Conservation (phyloP, 805 yeast species). For the Myxozyma monticola region DNA sequence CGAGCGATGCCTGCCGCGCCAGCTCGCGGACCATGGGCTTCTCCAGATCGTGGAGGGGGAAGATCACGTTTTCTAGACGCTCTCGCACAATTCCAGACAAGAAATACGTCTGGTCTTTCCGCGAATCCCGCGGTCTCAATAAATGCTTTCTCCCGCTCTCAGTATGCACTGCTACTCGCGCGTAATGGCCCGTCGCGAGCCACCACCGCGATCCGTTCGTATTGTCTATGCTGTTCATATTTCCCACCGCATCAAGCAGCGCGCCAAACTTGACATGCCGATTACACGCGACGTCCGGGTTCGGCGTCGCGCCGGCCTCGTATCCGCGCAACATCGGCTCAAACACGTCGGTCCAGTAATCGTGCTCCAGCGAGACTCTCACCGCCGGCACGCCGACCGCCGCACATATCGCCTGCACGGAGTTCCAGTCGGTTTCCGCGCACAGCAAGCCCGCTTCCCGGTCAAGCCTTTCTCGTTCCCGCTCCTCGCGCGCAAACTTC, state of each 20-base stretch:
- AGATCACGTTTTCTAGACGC: slow-evolving; percentile 52
- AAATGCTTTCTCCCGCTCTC: slow-evolving; percentile 46
- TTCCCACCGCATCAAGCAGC: slow-evolving; percentile 52
- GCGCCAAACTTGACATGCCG: slow-evolving; percentile 82
- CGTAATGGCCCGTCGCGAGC: slow-evolving; percentile 74
- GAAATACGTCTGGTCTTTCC: slow-evolving; percentile 90
- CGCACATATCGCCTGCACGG: slow-evolving; percentile 65
- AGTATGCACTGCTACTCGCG: slow-evolving; percentile 31
- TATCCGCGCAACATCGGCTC: slow-evolving; percentile 85
- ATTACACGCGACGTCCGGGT: slow-evolving; percentile 92
- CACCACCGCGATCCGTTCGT: slow-evolving; percentile 54
- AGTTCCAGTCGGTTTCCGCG: slow-evolving; percentile 85
- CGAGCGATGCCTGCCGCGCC: slow-evolving; percentile 56
- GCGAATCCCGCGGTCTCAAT: slow-evolving; percentile 55
- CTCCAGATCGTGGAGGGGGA: slow-evolving; percentile 78
- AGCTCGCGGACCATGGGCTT: slow-evolving; percentile 73
- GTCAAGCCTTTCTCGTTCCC: slow-evolving; percentile 8
- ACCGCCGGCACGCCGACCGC: slow-evolving; percentile 67
- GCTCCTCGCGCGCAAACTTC: background rate
- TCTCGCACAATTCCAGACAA: slow-evolving; percentile 61
- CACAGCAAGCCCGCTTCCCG: slow-evolving; percentile 19
- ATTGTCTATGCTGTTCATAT: slow-evolving; percentile 37
- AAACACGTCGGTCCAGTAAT: slow-evolving; percentile 91
- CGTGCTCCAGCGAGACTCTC: slow-evolving; percentile 79
- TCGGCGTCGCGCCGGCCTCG: slow-evolving; percentile 77